These are phyloP conservation scores for Hordeum vulgare DNA, from an alignment of 176 grass and related monocot species.

Conservation along the genomic window MorexV3_pseudomolecules_assembly NC_058524.1:6621664-6622163, in stretches of 20 bases:
- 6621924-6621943: background rate
- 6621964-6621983: slow-evolving; percentile 25
- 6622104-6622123: slow-evolving; percentile 18
- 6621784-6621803: slow-evolving; percentile 37
- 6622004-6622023: slow-evolving; percentile 34
- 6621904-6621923: slow-evolving; percentile 23
- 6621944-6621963: slow-evolving; percentile 3
- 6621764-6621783: background rate
- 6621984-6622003: background rate
- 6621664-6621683: slow-evolving; percentile 51
- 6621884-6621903: slow-evolving; percentile 17
- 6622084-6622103: background rate
- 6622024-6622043: slow-evolving; percentile 7
- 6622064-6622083: slow-evolving; percentile 27
- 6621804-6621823: slow-evolving; percentile 22
- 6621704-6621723: slow-evolving; percentile 29
- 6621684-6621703: slow-evolving; percentile 40
- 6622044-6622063: slow-evolving; percentile 29
- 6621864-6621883: background rate
- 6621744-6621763: background rate
- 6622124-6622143: background rate
- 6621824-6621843: background rate
- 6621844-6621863: background rate
- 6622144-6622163: background rate
- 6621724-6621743: slow-evolving; percentile 1